Evolutionary conservation across 495 filamentous ascomycete species (phyloP).

Genomic region (Talaromyces proteolyticus): DNA sequence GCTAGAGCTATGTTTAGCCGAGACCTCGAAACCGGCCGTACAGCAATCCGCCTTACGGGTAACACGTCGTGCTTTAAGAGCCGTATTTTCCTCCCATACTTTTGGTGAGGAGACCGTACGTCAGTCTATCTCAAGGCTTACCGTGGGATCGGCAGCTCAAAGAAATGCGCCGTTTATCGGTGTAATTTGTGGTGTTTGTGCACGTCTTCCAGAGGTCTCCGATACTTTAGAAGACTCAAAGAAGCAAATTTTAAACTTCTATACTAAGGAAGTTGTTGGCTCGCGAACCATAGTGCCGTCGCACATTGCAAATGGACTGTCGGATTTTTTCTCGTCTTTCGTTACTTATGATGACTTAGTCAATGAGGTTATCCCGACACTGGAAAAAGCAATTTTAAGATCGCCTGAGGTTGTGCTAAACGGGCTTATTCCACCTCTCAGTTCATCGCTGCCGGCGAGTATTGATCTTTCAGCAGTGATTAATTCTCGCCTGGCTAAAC

Average conservation of each 20-base stretch:
- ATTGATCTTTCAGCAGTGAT: conserved; percentile 76
- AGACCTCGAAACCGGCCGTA: conserved; percentile 50
- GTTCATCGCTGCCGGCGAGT: conserved; percentile 57
- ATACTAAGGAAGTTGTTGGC: conserved; percentile 75
- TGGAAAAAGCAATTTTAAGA: conserved; percentile 84
- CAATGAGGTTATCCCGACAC: conserved; percentile 67
- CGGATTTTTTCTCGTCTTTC: conserved; percentile 79
- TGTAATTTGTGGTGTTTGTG: conserved; percentile 78
- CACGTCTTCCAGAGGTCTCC: conserved; percentile 57
- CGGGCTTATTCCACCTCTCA: conserved; percentile 64
- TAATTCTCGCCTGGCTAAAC: conserved; percentile 67
- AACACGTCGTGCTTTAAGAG: conserved; percentile 67
- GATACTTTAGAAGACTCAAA: conserved; percentile 59
- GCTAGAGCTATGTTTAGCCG: conserved; percentile 70
- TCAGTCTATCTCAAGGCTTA: conserved; percentile 58
- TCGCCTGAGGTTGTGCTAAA: conserved; percentile 84
- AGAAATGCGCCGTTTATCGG: conserved; percentile 75
- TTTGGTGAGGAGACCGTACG: conserved; percentile 53
- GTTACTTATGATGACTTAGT: conserved; percentile 68
- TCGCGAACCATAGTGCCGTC: conserved; percentile 64
- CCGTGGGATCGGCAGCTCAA: conserved; percentile 53
- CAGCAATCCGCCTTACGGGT: conserved; percentile 63
- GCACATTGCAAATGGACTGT: conserved; percentile 66
- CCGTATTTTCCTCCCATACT: conserved; percentile 54
- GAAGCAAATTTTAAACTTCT: conserved; percentile 69